A percentile compares a stretch with the other conserved stretches of the same genome.
Conservation (phyloP, 2,329 filamentous ascomycete species). For the Hymenoscyphus repandus region DNA sequence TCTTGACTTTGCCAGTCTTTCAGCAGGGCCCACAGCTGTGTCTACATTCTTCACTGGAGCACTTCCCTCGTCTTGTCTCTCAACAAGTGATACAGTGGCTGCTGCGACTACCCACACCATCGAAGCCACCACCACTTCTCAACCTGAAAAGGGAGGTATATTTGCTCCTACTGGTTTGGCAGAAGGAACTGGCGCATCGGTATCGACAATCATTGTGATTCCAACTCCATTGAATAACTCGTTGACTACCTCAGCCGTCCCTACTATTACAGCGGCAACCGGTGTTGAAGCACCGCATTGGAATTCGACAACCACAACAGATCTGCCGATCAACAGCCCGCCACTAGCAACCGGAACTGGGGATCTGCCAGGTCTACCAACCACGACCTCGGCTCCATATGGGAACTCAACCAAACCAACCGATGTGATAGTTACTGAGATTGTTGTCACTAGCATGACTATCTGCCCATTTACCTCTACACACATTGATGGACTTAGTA, state of each 20-base stretch:
- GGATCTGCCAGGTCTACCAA: no score
- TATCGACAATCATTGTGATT: neutral
- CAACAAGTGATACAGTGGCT: neutral
- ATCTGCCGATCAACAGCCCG: no score
- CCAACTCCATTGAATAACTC: neutral
- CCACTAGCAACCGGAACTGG: no score
- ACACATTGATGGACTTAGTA: constrained; percentile 12
- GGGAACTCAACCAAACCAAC: neutral
- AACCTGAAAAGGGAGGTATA: neutral
- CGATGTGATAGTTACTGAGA: constrained; percentile 7
- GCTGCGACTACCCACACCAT: neutral
- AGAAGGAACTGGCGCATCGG: neutral
- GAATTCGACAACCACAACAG: neutral
- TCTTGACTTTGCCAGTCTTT: constrained; percentile 4
- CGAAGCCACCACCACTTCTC: neutral
- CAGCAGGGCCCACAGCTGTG: constrained; percentile 8
- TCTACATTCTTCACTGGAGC: constrained; percentile 6
- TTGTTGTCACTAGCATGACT: constrained; percentile 4
- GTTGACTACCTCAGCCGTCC: neutral
- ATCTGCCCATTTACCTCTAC: constrained; percentile 19
- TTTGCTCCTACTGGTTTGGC: neutral
- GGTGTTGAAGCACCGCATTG: no score
- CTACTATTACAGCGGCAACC: no score
- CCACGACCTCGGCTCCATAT: no score
- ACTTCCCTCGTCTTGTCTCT: constrained; percentile 6